A percentile compares a stretch with the other conserved stretches of the same genome.
Conservation (phyloP, 805 yeast genomes). For the Saccharomycopsis javanensis region DNA sequence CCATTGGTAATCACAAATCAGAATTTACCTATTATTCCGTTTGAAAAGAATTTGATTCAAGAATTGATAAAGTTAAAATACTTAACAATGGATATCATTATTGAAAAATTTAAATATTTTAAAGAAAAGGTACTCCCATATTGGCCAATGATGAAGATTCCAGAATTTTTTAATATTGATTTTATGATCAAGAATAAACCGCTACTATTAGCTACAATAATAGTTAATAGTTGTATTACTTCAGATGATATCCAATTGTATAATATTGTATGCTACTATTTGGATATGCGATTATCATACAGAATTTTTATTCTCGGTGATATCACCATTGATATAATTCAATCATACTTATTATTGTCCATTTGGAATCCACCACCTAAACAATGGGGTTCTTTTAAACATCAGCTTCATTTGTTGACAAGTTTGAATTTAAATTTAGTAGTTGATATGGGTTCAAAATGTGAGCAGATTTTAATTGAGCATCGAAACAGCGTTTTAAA, state of each 20-base stretch:
- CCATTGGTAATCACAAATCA: constrained; percentile 13
- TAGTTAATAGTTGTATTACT: constrained; percentile 40
- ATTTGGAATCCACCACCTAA: constrained; percentile 47
- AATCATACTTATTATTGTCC: constrained; percentile 36
- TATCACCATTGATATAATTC: constrained; percentile 33
- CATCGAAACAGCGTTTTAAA: neutral
- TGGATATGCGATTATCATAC: constrained; percentile 37
- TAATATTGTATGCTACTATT: constrained; percentile 33
- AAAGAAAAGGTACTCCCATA: constrained; percentile 31
- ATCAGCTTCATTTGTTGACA: constrained; percentile 39
- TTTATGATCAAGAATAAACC: constrained; percentile 35
- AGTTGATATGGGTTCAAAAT: constrained; percentile 37
- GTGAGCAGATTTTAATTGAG: constrained; percentile 15
- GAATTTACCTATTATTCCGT: constrained; percentile 30
- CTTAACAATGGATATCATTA: constrained; percentile 29
- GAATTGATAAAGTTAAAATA: constrained; percentile 31
- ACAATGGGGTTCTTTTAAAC: constrained; percentile 42
- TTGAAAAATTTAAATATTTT: constrained; percentile 29
- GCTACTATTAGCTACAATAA: constrained; percentile 32
- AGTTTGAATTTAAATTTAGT: constrained; percentile 39
- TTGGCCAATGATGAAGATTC: constrained; percentile 41
- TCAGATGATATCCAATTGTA: constrained; percentile 31
- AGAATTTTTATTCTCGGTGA: constrained; percentile 36
- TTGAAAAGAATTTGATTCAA: constrained; percentile 29
- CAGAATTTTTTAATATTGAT: constrained; percentile 31